phyloP scores from a whole-genome alignment of 2,329 filamentous ascomycete genomes.

The Colletotrichum sp. region DNA sequence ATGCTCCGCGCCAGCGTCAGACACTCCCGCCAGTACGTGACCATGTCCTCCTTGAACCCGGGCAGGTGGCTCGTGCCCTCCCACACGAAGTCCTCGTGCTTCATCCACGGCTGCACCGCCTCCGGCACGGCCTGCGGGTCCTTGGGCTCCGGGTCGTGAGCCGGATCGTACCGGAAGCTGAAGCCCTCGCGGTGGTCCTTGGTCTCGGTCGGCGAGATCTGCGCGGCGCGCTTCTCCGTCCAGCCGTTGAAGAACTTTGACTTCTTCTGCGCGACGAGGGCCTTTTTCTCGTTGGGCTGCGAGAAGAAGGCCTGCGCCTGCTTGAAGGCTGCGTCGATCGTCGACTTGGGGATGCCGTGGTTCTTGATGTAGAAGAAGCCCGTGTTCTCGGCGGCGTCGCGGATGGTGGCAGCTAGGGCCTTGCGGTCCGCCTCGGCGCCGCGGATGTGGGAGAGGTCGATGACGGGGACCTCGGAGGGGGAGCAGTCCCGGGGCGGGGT shows the following conservation, averaged over 20 bases:
- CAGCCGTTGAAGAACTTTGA: slow-evolving; percentile 43
- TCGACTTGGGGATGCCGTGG: slow-evolving; percentile 40
- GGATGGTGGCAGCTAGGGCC: slow-evolving; percentile 40
- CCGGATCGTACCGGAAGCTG: slow-evolving; percentile 41
- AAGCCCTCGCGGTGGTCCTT: slow-evolving; percentile 33
- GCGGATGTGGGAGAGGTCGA: slow-evolving; percentile 43
- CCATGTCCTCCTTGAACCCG: slow-evolving; percentile 19
- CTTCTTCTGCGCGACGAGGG: slow-evolving; percentile 24
- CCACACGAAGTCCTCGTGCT: slow-evolving; percentile 23
- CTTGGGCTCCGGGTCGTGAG: slow-evolving; percentile 45
- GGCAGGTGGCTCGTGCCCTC: slow-evolving; percentile 21
- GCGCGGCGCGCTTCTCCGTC: slow-evolving; percentile 23
- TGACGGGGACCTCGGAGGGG: slow-evolving; percentile 48
- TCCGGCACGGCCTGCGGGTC: slow-evolving; percentile 23
- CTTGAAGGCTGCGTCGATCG: slow-evolving; percentile 27
- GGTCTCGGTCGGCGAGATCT: slow-evolving; percentile 33
- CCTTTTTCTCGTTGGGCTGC: slow-evolving; percentile 32
- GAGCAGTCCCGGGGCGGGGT: slow-evolving; percentile 43
- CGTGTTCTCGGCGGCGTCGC: slow-evolving; percentile 43
- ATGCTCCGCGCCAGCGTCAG: slow-evolving; percentile 27
- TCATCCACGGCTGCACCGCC: slow-evolving; percentile 20
- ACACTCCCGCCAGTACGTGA: slow-evolving; percentile 22
- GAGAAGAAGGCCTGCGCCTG: slow-evolving; percentile 31
- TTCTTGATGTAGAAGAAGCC: slow-evolving; percentile 55
- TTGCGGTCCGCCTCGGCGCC: slow-evolving; percentile 38